phyloP scores from a whole-genome alignment of 2,329 filamentous ascomycete species.

The Pseudogymnoascus sp. region DNA sequence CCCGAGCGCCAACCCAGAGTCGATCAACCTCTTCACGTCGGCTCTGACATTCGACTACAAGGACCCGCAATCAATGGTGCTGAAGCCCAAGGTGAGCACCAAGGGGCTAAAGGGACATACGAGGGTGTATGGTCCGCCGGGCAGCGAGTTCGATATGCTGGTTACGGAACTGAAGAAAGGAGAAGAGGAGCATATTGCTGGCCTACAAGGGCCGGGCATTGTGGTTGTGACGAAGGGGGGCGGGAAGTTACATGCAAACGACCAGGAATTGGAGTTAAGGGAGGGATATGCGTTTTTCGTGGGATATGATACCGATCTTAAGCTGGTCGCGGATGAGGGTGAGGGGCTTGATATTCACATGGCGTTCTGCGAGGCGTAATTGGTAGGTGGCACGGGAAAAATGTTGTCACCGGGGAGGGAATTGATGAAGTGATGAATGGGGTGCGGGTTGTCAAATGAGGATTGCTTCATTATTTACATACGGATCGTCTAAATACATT shows the following conservation, averaged over 20 bases:
- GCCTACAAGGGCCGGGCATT: slow-evolving; percentile 54
- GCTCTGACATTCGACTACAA: slow-evolving; percentile 60
- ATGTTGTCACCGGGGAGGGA: not conserved
- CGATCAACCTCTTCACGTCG: slow-evolving; percentile 54
- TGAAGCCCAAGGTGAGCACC: slow-evolving; percentile 42
- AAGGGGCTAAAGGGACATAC: slow-evolving; percentile 54
- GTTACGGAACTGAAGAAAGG: slow-evolving; percentile 47
- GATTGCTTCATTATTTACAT: not conserved
- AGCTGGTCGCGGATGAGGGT: slow-evolving; percentile 15
- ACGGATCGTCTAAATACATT: not conserved
- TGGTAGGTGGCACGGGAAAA: not conserved
- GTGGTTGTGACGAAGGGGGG: slow-evolving; percentile 54
- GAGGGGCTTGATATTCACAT: slow-evolving; percentile 20
- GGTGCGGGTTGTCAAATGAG: not conserved
- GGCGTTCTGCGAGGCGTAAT: slow-evolving; percentile 16
- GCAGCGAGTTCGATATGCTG: slow-evolving; percentile 67
- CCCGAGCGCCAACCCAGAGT: slow-evolving; percentile 56
- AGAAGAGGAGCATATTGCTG: slow-evolving; percentile 51
- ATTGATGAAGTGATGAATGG: slow-evolving; percentile 5
- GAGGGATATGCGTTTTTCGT: slow-evolving; percentile 62
- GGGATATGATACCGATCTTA: slow-evolving; percentile 28
- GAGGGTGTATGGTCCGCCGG: slow-evolving; percentile 55
- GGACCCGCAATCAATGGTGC: slow-evolving; percentile 45
- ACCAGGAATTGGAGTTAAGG: slow-evolving; percentile 44
- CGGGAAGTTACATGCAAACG: slow-evolving; percentile 49